A percentile compares a stretch with the other conserved stretches of the same genome.
Evolutionary conservation across 768 basidiomycete species (phyloP).

Genomic region (Collybia sp.): DNA sequence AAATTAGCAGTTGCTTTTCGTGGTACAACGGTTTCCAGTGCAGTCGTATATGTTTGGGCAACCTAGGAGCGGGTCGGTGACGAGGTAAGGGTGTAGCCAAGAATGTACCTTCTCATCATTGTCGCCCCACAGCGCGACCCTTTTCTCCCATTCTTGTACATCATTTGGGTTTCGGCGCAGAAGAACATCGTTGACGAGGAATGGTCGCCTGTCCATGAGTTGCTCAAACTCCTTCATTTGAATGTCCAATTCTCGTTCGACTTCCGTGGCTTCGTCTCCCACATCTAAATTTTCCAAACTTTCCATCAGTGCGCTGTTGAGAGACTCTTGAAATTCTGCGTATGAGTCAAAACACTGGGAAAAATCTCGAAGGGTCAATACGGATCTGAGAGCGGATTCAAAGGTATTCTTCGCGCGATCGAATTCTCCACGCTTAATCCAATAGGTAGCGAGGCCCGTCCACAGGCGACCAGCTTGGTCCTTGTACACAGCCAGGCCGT

Average conservation of each 20-base stretch:
- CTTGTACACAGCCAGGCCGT: constrained; percentile 87
- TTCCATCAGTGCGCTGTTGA: constrained; percentile 89
- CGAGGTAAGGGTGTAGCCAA: neutral
- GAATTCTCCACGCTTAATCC: constrained; percentile 97
- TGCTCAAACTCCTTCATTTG: constrained; percentile 93
- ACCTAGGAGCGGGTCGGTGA: constrained; percentile 45
- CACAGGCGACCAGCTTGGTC: constrained; percentile 96
- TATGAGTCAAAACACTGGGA: constrained; percentile 98
- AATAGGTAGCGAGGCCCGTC: constrained; percentile 96
- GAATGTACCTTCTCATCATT: constrained; percentile 84
- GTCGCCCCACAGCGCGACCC: constrained; percentile 88
- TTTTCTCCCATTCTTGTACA: constrained; percentile 99
- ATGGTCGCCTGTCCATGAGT: constrained; percentile 91
- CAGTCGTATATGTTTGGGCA: constrained; percentile 88
- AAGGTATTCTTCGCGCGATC: constrained; percentile 86
- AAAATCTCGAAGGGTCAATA: constrained; percentile 94
- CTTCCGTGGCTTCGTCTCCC: constrained; percentile 74
- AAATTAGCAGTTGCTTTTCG: constrained; percentile 88
- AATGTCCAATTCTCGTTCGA: constrained; percentile 77
- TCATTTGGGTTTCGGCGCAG: constrained; percentile 93
- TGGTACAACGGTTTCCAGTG: constrained; percentile 83
- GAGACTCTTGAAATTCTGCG: constrained; percentile 87
- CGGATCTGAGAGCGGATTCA: constrained; percentile 77
- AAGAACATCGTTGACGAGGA: constrained; percentile 94
- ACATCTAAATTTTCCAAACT: constrained; percentile 75